Base-by-base conservation (phyloP, 352 stramenopile genomes). In the Globisporangium takayamanum region DNA sequence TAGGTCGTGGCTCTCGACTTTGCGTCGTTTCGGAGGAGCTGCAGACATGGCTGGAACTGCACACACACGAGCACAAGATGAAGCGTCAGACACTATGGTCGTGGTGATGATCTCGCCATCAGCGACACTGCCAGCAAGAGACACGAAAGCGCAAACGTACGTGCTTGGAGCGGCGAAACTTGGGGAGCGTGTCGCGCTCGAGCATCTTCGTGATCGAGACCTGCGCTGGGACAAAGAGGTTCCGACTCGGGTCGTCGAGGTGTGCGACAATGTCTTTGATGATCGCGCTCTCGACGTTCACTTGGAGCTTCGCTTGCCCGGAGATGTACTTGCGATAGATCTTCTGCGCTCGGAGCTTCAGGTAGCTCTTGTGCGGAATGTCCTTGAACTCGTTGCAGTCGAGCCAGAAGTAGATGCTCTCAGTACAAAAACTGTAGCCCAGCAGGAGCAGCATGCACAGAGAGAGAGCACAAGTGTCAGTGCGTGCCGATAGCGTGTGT, bases 381-480 rank as follows among this genome's bases (percentile, higher is more conserved):
- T 86, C 74, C 60, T 90, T 88, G 65, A 78, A 90, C 64, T 90
- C 78, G 69, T 87, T 85, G 76, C 80, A 90, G 53, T 90, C 80
- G 42, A 90, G 74, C 80, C 80, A 90, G 61, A 90, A 90, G 80
- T 88, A 90, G 55, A 90, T 87, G 55, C 78, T 90, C 53, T 90
- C 80, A 5, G 80, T 85, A 55, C 80, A 90, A 53, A 87, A 90
- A 51, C 80, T 90, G 57, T 14, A 48, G 18, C 28, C 2, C 28
- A 39, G 14, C 39, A 47, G 22, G 5, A 39, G 15, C 22, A 22
- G 22, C 22, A 22, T 22, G 22, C 0, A 22, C 22, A 36, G 18
- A 16, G 14, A 22, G 5, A 7, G 33, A 22, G 26, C 18, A 22
- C 3, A 50, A 0, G 15, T 39, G 48, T 20, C 41, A 45, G 41